Conservation (phyloP, 2,329 filamentous ascomycete species). For the Aschersonia sp. region DNA sequence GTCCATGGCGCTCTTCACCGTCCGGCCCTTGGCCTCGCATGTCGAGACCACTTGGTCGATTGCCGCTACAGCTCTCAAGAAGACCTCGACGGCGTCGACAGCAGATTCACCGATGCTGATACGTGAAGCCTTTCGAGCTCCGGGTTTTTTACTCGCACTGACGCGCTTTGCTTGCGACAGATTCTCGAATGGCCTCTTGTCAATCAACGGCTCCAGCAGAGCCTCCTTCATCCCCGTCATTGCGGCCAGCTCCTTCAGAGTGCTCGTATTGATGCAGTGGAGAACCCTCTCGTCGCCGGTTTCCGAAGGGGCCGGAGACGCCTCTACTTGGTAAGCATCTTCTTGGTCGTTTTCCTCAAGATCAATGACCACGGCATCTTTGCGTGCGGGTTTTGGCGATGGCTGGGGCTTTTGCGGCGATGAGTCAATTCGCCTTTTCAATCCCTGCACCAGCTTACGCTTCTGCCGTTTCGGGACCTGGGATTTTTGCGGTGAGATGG, state of each 20-base stretch:
- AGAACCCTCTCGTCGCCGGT: conserved; percentile 40
- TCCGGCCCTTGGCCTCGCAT: conserved; percentile 58
- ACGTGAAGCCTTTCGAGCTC: conserved; percentile 29
- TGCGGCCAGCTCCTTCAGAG: conserved; percentile 61
- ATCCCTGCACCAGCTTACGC: conserved; percentile 22
- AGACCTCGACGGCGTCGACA: conserved; percentile 44
- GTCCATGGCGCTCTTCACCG: conserved; percentile 29
- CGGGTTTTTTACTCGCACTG: conserved; percentile 32
- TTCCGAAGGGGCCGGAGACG: conserved; percentile 12
- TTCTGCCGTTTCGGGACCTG: conserved; percentile 8
- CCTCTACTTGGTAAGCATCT: conserved; percentile 23
- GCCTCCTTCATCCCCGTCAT: conserved; percentile 62
- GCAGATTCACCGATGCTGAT: conserved; percentile 37
- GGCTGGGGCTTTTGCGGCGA: conserved; percentile 9
- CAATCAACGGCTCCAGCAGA: conserved; percentile 53
- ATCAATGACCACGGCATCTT: conserved; percentile 19
- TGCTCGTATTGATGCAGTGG: conserved; percentile 70
- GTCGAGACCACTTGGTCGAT: conserved; percentile 69
- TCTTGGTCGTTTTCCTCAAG: conserved; percentile 25
- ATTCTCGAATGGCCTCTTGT: conserved; percentile 57
- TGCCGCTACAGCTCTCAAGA: conserved; percentile 65
- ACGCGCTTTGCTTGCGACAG: conserved; percentile 54
- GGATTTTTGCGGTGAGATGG: conserved; percentile 15
- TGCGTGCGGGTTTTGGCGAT: conserved; percentile 14
- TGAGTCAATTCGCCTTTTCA: conserved; percentile 12